These are phyloP conservation scores for Yamadazyma triangularis DNA, from an alignment of 1,139 yeast genomes.

Conservation along the genomic window DNA sequence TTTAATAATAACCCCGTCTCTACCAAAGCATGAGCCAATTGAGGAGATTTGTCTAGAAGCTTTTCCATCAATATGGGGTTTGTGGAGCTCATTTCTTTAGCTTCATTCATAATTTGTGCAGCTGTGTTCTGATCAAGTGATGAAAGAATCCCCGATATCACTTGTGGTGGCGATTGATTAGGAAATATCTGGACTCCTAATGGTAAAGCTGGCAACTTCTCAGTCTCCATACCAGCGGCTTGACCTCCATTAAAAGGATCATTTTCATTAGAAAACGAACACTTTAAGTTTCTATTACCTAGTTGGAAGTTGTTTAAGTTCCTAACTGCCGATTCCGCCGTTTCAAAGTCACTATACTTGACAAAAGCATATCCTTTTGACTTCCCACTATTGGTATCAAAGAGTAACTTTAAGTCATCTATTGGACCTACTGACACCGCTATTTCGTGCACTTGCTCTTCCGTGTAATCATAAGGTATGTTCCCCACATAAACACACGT, in stretches of 20 bases:
- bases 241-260: conserved; percentile 13
- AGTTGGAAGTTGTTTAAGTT: conserved; percentile 77
- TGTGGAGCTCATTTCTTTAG: conserved; percentile 58
- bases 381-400: conserved; percentile 86
- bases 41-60: conserved; percentile 69
- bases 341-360: conserved; percentile 68
- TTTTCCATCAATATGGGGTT: conserved; percentile 62
- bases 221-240: conserved; percentile 10
- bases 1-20: conserved; percentile 67
- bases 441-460: conserved; percentile 79
- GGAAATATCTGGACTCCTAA: conserved; percentile 49
- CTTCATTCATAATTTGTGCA: conserved; percentile 52
- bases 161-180: conserved; percentile 54
- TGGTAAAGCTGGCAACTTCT: conserved; percentile 42
- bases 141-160: conserved; percentile 54
- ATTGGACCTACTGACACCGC: conserved; percentile 88
- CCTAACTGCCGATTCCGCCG: conserved; percentile 89
- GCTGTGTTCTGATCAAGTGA: conserved; percentile 57
- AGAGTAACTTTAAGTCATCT: conserved; percentile 64
- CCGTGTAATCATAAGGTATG: conserved; percentile 55
- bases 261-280: conserved; percentile 60
- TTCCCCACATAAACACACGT: conserved; percentile 33
- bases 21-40: conserved; percentile 74
- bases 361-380: conserved; percentile 90
- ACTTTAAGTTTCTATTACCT: conserved; percentile 68